Evolutionary conservation across 805 yeast species (phyloP).

Genomic region (Kodamaea lidongshanica): DNA sequence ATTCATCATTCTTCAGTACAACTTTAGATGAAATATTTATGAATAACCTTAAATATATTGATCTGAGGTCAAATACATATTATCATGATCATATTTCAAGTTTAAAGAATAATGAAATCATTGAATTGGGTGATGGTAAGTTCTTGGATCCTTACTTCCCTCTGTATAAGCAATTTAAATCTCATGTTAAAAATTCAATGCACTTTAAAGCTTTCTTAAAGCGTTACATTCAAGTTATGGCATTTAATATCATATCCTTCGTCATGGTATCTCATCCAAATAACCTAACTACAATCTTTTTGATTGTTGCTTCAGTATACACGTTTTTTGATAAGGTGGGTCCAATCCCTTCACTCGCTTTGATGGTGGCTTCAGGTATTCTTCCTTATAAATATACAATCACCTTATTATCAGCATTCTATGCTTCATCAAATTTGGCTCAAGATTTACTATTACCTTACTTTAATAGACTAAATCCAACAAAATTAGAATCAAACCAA

Average conservation of each 20-base stretch:
- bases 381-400: constrained; percentile 32
- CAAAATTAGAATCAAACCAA: constrained; percentile 33
- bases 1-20: constrained; percentile 12
- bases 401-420: constrained; percentile 36
- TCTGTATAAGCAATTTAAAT: constrained; percentile 4
- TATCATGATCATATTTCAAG: constrained; percentile 7
- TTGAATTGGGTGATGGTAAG: constrained; percentile 1
- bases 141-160: constrained; percentile 2
- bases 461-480: constrained; percentile 42
- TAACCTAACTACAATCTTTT: constrained; percentile 33
- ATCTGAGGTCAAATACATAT: constrained; percentile 8
- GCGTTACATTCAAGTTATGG: constrained; percentile 13
- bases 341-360: constrained; percentile 33
- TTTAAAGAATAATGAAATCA: constrained; percentile 7
- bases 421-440: constrained; percentile 41
- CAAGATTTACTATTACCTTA: constrained; percentile 47
- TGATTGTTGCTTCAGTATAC: constrained; percentile 40
- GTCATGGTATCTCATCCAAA: constrained; percentile 12
- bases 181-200: constrained; percentile 12
- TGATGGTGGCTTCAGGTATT: constrained; percentile 30
- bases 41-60: constrained; percentile 15
- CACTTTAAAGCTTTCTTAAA: constrained; percentile 16
- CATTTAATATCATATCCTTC: constrained; percentile 27
- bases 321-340: constrained; percentile 43
- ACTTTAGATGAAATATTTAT: constrained; percentile 16